These are phyloP conservation scores for Themeda triandra DNA, from an alignment of 176 grass and related monocot species.

Conservation along the genomic window DNA sequence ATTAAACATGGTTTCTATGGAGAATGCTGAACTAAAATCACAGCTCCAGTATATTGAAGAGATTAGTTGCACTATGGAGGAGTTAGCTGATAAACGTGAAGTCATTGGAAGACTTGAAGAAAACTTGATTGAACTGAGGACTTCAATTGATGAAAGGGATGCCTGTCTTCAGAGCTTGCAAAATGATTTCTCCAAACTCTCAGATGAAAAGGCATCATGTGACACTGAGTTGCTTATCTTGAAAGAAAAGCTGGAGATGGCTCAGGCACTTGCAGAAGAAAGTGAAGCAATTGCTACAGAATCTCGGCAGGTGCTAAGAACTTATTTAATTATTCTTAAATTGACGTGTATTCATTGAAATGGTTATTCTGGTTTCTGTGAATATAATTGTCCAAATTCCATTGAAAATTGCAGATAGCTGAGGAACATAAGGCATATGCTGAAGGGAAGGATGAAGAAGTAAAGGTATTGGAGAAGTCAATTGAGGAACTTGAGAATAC, in stretches of 20 bases:
- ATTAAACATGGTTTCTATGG: constrained; percentile 32
- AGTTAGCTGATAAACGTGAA: constrained; percentile 47
- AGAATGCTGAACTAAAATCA: constrained; percentile 64
- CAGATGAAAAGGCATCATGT: constrained; percentile 46
- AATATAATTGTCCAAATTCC: constrained; percentile 1
- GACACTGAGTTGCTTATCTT: constrained; percentile 51
- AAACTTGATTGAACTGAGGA: constrained; percentile 44
- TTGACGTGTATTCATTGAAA: background rate
- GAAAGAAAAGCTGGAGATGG: constrained; percentile 78
- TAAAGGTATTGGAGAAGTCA: constrained; percentile 82
- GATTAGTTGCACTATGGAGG: constrained; percentile 46
- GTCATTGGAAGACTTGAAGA: constrained; percentile 50
- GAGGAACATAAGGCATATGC: constrained; percentile 67
- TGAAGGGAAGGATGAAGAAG: constrained; percentile 89
- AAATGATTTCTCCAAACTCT: constrained; percentile 47
- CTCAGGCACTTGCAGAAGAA: constrained; percentile 77
- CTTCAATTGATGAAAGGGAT: constrained; percentile 31
- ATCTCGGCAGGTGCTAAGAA: constrained; percentile 65
- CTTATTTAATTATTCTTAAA: constrained; percentile 11
- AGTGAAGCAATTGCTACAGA: constrained; percentile 87
- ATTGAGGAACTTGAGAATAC: constrained; percentile 84
- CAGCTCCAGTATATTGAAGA: constrained; percentile 40
- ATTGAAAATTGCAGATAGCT: constrained; percentile 53
- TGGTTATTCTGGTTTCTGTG: background rate
- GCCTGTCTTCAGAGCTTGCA: constrained; percentile 37